Conservation (phyloP, 2,329 filamentous ascomycete genomes). For the Sporothrix pallida region DNA sequence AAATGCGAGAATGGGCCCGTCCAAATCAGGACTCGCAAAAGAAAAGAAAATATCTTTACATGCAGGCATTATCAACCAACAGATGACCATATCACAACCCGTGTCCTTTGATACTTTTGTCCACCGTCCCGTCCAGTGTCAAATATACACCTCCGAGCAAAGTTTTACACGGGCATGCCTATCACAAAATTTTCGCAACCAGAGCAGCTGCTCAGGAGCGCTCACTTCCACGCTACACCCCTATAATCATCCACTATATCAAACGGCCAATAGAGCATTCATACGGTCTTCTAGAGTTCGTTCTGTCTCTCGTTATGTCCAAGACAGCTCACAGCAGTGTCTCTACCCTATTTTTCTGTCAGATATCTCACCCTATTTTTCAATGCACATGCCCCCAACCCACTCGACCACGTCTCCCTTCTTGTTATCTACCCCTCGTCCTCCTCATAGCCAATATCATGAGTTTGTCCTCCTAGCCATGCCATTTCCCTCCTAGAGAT, state of each 20-base stretch:
- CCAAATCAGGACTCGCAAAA: neutral
- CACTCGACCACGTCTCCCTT: too few relatives aligned
- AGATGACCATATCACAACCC: neutral
- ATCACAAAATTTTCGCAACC: neutral
- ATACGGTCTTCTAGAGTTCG: neutral
- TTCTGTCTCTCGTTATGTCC: neutral
- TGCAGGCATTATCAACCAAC: neutral
- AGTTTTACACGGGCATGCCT: too few relatives aligned
- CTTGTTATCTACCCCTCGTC: too few relatives aligned
- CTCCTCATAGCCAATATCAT: too few relatives aligned
- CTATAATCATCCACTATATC: constrained; percentile 4
- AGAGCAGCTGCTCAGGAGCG: neutral
- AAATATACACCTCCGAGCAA: too few relatives aligned
- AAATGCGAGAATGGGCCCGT: too few relatives aligned
- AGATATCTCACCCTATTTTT: too few relatives aligned
- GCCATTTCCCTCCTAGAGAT: neutral
- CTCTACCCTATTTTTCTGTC: too few relatives aligned
- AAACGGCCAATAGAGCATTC: too few relatives aligned
- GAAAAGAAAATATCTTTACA: neutral
- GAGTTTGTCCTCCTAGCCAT: neutral
- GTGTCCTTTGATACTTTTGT: neutral
- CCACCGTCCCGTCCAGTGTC: too few relatives aligned
- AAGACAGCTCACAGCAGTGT: too few relatives aligned
- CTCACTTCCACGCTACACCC: neutral
- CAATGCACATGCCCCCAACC: too few relatives aligned